Evolutionary conservation across 176 grass and related monocot genomes (phyloP).

Genomic region (Cenchrus fungigraminus): DNA sequence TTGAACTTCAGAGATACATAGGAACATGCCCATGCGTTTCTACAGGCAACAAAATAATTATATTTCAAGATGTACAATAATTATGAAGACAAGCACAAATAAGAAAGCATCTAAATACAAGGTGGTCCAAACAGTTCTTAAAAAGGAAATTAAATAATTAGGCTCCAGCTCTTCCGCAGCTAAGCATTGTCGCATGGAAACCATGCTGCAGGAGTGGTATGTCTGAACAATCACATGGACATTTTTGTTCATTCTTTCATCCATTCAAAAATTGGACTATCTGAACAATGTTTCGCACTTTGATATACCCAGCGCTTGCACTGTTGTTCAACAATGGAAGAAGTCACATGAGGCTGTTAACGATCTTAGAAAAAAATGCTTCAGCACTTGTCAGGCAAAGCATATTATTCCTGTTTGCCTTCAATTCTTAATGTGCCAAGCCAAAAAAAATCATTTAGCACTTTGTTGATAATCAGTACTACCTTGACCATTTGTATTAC

Average conservation of each 20-base stretch:
- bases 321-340: conserved; percentile 81
- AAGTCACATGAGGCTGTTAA: conserved; percentile 65
- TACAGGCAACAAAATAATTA: no score
- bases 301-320: conserved; percentile 56
- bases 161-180: conserved; percentile 75
- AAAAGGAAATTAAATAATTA: no score
- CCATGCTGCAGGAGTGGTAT: conserved; percentile 77
- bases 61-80: no score
- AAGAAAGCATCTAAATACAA: no score
- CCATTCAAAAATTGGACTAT: neutral
- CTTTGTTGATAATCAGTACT: neutral
- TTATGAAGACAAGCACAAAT: no score
- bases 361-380: conserved; percentile 73
- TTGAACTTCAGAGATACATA: no score
- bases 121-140: no score
- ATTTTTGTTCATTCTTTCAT: neutral
- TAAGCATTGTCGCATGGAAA: conserved; percentile 93
- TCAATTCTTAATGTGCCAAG: neutral
- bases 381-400: conserved; percentile 68
- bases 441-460: no score
- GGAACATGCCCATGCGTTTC: no score
- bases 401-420: conserved; percentile 17
- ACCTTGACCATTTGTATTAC: neutral
- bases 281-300: conserved; percentile 28
- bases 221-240: neutral